Evolutionary conservation across 2,329 filamentous ascomycete genomes (phyloP), one percentile per base, ranked within the genome.

Genomic region (Aspergillus udagawae): DNA sequence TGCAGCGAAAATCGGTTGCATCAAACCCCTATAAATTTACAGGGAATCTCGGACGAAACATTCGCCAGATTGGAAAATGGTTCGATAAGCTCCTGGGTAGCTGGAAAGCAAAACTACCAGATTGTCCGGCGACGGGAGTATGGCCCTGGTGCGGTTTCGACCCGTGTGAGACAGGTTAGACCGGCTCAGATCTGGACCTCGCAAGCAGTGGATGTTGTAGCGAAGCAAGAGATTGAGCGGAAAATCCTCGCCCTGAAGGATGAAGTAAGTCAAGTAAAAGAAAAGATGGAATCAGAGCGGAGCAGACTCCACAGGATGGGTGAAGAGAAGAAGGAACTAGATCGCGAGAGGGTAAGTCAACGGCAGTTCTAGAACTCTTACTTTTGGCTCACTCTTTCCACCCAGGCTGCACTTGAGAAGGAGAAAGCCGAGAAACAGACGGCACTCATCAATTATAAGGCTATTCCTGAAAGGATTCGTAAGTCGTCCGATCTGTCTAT

Each of bases 61-160:
- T 91, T 87, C 66, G 79, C 88, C n/a, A 76, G 73, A n/a, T 77
- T 96, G 35, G 76, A 83, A 45, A 75, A 77, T 14, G 82, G 79
- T 51, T 77, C 81, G 14, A 80, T 97, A 52, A 80, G 75, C 45
- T 82, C 79, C 23, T 97, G 89, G 83, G 85, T 90, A n/a, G 82
- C 88, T 25, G 86, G 86, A 3, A 82, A 77, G 17, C 82, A 86
- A 51, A 76, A 73, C 8, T 92, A 89, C 71, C 80, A 79, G 21
- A 82, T 94, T 52, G 81, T 80, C 5, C 85, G 89, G 17, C 86
- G 93, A 50, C 82, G 80, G 62, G 93, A 97, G 70, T 97, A 97
- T 72, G 91, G 91, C 2, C 83, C 86, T 1, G 78, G 82, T 50
- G 91, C 88, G 14, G 84, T 84, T 50, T 91, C 90, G 1, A 92